phyloP scores from a whole-genome alignment of 1,284 basidiomycete species.

The Cutaneotrichosporon sp. region DNA sequence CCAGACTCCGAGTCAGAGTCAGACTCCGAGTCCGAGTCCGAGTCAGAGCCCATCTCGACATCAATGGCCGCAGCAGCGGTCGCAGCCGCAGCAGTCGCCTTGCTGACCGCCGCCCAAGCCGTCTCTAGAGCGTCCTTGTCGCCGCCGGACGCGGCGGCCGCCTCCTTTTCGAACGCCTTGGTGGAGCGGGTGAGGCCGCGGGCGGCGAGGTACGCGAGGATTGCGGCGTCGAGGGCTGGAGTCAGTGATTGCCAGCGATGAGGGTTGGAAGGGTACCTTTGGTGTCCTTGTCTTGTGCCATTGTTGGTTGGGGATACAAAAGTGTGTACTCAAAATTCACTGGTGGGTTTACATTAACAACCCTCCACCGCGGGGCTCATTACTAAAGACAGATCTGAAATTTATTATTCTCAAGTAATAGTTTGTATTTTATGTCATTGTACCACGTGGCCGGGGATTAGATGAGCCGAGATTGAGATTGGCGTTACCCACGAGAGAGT shows the following conservation, averaged over 20 bases:
- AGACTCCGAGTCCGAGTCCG: conserved; percentile 28
- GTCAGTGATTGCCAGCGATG: background rate
- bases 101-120: conserved; percentile 33
- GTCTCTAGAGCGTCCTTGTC: conserved; percentile 31
- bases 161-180: conserved; percentile 52
- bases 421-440: background rate
- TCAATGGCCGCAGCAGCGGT: conserved; percentile 17
- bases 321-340: conserved; percentile 8
- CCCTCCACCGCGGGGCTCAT: background rate
- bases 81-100: conserved; percentile 6
- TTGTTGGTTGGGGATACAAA: background rate
- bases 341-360: background rate
- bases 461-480: no score
- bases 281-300: conserved; percentile 14
- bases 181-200: conserved; percentile 47
- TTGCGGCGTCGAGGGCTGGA: conserved; percentile 49
- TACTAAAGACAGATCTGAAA: background rate
- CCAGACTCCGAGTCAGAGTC: conserved; percentile 26
- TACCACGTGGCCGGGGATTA: no score
- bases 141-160: conserved; percentile 28
- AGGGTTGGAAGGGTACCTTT: conserved; percentile 19
- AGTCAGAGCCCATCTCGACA: conserved; percentile 28
- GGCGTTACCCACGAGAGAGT: no score
- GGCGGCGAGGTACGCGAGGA: conserved; percentile 50
- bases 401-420: background rate